Evolutionary conservation across 805 yeast species (phyloP).

Genomic region (Nakazawaea siamensis): DNA sequence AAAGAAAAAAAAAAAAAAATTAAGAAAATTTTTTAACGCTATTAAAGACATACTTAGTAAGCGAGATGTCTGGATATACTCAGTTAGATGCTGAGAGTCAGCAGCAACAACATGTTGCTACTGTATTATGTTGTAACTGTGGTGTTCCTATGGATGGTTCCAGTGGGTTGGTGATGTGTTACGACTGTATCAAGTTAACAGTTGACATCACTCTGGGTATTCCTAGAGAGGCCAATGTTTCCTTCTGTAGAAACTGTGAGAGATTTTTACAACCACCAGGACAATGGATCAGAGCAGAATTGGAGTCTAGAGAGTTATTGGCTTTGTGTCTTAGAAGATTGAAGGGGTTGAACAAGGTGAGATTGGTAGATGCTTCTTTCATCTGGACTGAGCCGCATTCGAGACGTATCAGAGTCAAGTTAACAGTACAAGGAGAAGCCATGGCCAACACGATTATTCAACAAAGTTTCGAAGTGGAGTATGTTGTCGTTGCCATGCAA

Average conservation of each 20-base stretch:
- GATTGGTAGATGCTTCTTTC: conserved; percentile 88
- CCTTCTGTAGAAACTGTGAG: conserved; percentile 96
- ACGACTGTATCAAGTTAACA: conserved; percentile 90
- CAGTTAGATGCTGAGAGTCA: conserved; percentile 29
- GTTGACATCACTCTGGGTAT: conserved; percentile 92
- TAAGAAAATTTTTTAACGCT: too few species aligned
- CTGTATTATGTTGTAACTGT: conserved; percentile 96
- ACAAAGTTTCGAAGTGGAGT: conserved; percentile 92
- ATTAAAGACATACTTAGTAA: too few species aligned
- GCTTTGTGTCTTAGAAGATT: conserved; percentile 85
- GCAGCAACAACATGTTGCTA: conserved; percentile 44
- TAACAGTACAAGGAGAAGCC: conserved; percentile 97
- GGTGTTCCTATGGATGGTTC: conserved; percentile 98
- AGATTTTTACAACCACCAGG: conserved; percentile 90
- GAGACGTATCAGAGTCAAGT: conserved; percentile 81
- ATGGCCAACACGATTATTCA: conserved; percentile 86
- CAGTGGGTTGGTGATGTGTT: conserved; percentile 87
- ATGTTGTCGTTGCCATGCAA: conserved; percentile 89
- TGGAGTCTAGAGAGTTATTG: conserved; percentile 86
- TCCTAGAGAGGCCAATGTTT: conserved; percentile 88
- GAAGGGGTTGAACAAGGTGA: conserved; percentile 78
- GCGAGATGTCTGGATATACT: conserved; percentile 41
- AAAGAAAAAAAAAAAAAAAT: too few species aligned
- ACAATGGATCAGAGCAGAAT: conserved; percentile 86
- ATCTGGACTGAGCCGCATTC: conserved; percentile 99